Evolutionary conservation across 2,329 filamentous ascomycete genomes (phyloP), one percentile per base, ranked within the genome.

Genomic region (Sarocladium kiliense): DNA sequence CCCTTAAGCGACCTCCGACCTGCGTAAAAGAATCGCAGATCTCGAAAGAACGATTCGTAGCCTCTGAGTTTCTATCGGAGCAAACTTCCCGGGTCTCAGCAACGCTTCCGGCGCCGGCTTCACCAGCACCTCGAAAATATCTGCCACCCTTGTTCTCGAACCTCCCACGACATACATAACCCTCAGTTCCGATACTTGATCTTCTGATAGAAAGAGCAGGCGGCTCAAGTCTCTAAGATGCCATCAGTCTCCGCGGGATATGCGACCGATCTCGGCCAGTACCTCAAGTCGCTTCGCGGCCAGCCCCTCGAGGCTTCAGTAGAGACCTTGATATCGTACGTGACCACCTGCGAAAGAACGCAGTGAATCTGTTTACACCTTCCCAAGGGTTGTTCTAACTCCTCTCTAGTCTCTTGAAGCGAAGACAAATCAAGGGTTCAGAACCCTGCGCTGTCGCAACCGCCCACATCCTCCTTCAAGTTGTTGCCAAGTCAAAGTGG

Each of bases 381-480:
- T 44, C 3, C 9, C 32, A 26, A 27, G 30, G 14, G 54, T 18
- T 9, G 5, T 44, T 44, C 53, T 44, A 34, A 47, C 19, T 3
- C 14, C 21, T 21, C 11, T 60, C 19, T 63, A 94, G 90, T 54
- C 85, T 97, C 19, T 81, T 99, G 61, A 97, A 96, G 72, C 81
- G 92, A 68, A 81, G 92, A 63, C 93, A 97, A 68, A 96, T 99
- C 65, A 84, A 83, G 58, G 90, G 90, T 61, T 90, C 92, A 47
- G 85, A 94, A 70, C 84, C 89, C 69, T 97, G 92, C 73, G 94
- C 94, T 56, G 85, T 94, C 57, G 92, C 92, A 58, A 97, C 93
- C 2, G 89, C 92, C 21, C 88, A 95, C 64, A 85, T 97, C 26
- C 84, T 99, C 42, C 82, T 91, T 53, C 88, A 90, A 58, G 89